phyloP scores from a whole-genome alignment of 2,329 filamentous ascomycete species.

The Pestalotiopsis sp. region DNA sequence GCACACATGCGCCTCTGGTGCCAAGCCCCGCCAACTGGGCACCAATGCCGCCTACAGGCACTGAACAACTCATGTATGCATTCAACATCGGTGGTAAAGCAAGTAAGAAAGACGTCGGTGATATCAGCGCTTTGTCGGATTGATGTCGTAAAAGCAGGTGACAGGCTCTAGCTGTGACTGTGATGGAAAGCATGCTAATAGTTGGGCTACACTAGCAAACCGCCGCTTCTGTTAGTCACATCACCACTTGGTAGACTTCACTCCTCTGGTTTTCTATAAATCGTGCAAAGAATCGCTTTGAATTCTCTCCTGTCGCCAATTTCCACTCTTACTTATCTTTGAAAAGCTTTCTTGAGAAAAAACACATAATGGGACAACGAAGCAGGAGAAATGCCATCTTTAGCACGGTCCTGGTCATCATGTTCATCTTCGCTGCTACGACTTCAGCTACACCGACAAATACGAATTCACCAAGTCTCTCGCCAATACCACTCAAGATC shows the following conservation, averaged over 20 bases:
- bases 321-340: background rate
- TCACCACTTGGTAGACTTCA: background rate
- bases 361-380: background rate
- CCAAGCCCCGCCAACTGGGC: background rate
- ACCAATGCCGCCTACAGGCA: background rate
- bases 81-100: too few species aligned
- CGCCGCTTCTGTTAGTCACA: background rate
- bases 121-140: background rate
- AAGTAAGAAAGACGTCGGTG: background rate
- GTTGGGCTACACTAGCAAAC: background rate
- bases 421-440: background rate
- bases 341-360: background rate
- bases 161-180: background rate
- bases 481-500: background rate
- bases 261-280: background rate
- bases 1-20: background rate
- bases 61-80: background rate
- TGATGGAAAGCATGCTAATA: background rate
- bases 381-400: background rate
- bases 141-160: background rate
- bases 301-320: background rate
- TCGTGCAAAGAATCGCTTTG: too few species aligned
- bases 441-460: background rate
- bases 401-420: background rate
- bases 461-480: background rate